phyloP scores from a whole-genome alignment of 1,284 basidiomycete genomes.

The Ceratobasidium sp. region DNA sequence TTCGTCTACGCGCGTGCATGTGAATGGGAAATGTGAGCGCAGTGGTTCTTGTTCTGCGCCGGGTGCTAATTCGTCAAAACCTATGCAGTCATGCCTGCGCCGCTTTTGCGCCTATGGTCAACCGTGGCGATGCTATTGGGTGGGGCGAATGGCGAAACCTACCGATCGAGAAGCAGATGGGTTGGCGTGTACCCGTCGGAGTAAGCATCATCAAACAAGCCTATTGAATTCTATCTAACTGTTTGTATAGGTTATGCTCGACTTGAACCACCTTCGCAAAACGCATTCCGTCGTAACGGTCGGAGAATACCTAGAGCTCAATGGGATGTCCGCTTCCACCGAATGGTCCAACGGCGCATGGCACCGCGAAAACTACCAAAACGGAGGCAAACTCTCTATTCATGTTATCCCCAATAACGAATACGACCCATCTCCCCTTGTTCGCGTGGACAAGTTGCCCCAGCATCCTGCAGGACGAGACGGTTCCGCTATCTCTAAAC shows the following conservation, averaged over 20 bases:
- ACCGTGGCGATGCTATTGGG: constrained; percentile 57
- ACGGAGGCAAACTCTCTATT: constrained; percentile 52
- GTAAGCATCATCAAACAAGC: constrained; percentile 25
- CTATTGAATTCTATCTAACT: constrained; percentile 4
- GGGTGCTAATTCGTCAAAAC: neutral
- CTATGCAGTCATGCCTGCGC: constrained; percentile 54
- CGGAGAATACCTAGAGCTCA: constrained; percentile 62
- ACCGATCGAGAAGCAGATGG: constrained; percentile 61
- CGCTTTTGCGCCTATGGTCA: constrained; percentile 58
- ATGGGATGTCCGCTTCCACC: constrained; percentile 55
- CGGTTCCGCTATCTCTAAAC: constrained; percentile 47
- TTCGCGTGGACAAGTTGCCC: constrained; percentile 59
- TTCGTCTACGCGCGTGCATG: constrained; percentile 53
- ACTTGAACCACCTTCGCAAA: constrained; percentile 61
- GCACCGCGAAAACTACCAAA: constrained; percentile 55
- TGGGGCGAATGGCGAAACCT: constrained; percentile 57
- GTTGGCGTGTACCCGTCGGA: constrained; percentile 59
- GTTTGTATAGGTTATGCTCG: constrained; percentile 59
- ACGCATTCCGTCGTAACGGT: constrained; percentile 60
- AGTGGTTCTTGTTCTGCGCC: neutral
- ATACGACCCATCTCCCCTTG: constrained; percentile 57
- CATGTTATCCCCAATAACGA: constrained; percentile 59
- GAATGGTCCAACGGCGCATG: constrained; percentile 61
- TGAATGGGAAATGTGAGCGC: constrained; percentile 50
- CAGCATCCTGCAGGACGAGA: constrained; percentile 50